phyloP scores from a whole-genome alignment of 306 rosid species.

The Quercus alba region DNA sequence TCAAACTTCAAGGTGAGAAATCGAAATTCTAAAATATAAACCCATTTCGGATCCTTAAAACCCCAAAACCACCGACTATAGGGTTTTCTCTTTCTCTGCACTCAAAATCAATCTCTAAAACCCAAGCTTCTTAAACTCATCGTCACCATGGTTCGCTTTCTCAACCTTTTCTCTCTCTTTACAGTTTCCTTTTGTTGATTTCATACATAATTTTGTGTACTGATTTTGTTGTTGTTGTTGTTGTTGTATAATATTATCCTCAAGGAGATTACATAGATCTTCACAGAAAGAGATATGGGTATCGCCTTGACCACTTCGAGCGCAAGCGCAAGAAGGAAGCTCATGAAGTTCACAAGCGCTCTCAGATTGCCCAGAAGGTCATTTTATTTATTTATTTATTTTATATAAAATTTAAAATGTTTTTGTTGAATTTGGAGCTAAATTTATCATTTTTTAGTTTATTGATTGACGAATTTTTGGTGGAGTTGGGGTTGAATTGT shows the following conservation, averaged over 20 bases:
- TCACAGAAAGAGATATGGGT: slow-evolving; percentile 79
- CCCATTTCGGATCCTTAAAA: too few species aligned
- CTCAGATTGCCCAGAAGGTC: slow-evolving; percentile 83
- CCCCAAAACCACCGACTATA: not conserved
- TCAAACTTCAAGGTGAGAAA: too few species aligned
- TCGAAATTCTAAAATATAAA: too few species aligned
- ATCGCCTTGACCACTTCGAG: slow-evolving; percentile 76
- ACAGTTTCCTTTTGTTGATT: not conserved
- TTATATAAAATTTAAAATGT: not conserved
- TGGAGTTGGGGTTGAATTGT: too few species aligned
- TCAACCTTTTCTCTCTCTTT: not conserved
- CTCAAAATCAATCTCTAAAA: not conserved
- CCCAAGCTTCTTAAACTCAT: not conserved
- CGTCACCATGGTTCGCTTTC: slow-evolving; percentile 26
- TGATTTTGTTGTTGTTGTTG: not conserved
- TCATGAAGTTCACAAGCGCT: slow-evolving; percentile 74
- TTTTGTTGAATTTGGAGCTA: not conserved
- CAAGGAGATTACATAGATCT: slow-evolving; percentile 97
- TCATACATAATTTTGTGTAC: not conserved
- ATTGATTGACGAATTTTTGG: not conserved
- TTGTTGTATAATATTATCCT: slow-evolving; percentile 42
- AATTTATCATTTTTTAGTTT: not conserved
- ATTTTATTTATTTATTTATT: not conserved
- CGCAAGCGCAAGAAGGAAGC: slow-evolving; percentile 93
- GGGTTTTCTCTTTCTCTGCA: not conserved